phyloP scores from a whole-genome alignment of 108 stramenopile genomes.

The Cyclotella cryptica region DNA sequence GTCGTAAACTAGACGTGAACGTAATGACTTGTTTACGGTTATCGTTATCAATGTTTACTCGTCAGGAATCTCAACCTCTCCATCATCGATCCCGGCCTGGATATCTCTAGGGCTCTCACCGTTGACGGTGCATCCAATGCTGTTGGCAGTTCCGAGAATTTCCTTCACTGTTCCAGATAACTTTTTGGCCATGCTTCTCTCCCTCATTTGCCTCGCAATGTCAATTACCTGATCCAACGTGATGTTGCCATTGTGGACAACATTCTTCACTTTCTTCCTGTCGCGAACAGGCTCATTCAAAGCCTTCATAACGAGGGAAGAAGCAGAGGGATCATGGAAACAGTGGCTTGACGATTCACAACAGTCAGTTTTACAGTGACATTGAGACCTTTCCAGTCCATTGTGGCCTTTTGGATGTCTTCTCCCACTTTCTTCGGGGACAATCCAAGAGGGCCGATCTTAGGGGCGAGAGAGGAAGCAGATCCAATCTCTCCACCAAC shows the following conservation, averaged over 20 bases:
- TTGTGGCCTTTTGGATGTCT: slow-evolving; percentile 99
- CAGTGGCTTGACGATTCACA: slow-evolving; percentile 99
- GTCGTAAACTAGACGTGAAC: no score
- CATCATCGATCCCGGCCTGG: slow-evolving; percentile 91
- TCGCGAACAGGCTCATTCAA: slow-evolving; percentile 99
- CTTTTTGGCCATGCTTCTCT: slow-evolving; percentile 95
- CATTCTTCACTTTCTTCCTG: slow-evolving; percentile 99
- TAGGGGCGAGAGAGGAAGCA: slow-evolving; percentile 99
- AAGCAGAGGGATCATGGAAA: slow-evolving; percentile 97
- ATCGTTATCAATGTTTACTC: slow-evolving; percentile 62
- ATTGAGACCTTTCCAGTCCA: slow-evolving; percentile 99
- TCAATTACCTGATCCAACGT: slow-evolving; percentile 99
- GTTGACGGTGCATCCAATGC: slow-evolving; percentile 99
- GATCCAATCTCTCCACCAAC: slow-evolving; percentile 99
- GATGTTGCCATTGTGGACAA: slow-evolving; percentile 99
- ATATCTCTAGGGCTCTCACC: slow-evolving; percentile 97
- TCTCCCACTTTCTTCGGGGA: slow-evolving; percentile 99
- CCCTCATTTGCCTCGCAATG: slow-evolving; percentile 97
- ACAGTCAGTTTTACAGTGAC: slow-evolving; percentile 99
- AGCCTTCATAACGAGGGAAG: slow-evolving; percentile 99
- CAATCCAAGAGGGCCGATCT: slow-evolving; percentile 99
- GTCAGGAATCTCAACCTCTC: slow-evolving; percentile 93
- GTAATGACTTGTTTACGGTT: background rate
- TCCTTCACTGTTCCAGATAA: slow-evolving; percentile 98
- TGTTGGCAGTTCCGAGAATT: slow-evolving; percentile 98